Percentiles rank a stretch among this genome's conserved stretches.
Conservation (phyloP, 495 filamentous ascomycete species). For the Trichoderma asperelloides region DNA sequence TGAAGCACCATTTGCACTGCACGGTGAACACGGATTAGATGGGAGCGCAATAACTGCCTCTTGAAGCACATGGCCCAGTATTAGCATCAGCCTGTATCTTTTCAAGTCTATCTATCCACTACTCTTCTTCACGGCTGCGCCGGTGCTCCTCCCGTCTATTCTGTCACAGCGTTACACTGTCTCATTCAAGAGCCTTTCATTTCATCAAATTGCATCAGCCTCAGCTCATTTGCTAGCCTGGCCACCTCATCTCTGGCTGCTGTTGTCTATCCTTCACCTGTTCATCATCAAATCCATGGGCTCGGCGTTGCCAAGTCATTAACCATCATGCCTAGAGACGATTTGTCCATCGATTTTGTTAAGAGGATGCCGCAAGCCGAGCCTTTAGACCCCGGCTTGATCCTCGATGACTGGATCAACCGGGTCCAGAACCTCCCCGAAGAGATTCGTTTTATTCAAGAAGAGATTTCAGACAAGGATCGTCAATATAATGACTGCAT, state of each 20-base stretch:
- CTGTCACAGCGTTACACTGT: neutral
- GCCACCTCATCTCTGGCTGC: neutral
- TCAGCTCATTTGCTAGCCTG: neutral
- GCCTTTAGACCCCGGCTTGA: slow-evolving; percentile 66
- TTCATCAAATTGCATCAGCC: neutral
- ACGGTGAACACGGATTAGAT: neutral
- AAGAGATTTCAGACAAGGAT: slow-evolving; percentile 91
- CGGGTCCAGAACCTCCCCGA: slow-evolving; percentile 78
- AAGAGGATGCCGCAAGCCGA: slow-evolving; percentile 44
- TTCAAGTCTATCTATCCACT: neutral
- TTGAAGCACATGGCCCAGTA: neutral
- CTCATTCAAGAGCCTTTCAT: neutral
- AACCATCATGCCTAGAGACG: slow-evolving; percentile 54
- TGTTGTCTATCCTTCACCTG: neutral
- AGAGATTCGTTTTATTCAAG: slow-evolving; percentile 85
- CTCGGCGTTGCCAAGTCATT: slow-evolving; percentile 12
- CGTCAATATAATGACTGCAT: slow-evolving; percentile 65
- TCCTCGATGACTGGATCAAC: slow-evolving; percentile 89
- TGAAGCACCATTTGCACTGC: neutral
- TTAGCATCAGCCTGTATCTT: neutral
- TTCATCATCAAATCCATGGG: neutral
- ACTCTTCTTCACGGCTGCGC: neutral
- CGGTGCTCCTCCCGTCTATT: neutral
- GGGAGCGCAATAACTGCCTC: neutral
- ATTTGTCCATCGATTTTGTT: slow-evolving; percentile 50